Base-by-base conservation (phyloP, 2,329 filamentous ascomycete species). In the Lasiodiplodia gonubiensis region DNA sequence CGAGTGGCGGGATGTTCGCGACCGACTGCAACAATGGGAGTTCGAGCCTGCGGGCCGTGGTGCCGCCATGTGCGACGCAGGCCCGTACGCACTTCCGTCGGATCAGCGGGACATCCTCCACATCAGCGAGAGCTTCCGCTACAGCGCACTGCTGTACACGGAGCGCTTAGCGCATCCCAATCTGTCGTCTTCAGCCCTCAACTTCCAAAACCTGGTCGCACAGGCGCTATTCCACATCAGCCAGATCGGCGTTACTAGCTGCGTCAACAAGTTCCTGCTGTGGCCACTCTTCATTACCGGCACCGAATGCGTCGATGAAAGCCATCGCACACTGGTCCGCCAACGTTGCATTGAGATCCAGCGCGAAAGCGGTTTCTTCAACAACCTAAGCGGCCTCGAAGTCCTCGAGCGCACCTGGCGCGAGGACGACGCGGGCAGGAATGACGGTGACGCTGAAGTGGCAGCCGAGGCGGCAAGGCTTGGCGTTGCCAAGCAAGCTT, bases 211-310 rank as follows among this genome's bases (percentile, higher is more conserved):
- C 71, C 86, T 96, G 23, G 93, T 97, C 66, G 89, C 89, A 74
- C 89, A 92, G 71, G 91, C 94, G 0, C 86, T 97, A 49, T 91
- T 89, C 79, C 94, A 96, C 79, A 92, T 95, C 67, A 90, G 89
- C 7, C 90, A 89, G 64, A 88, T 97, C 46, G 89, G 92, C 69
- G 86, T 89, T 3, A 90, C 86, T 49, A 89, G 87, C 73, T 86
- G 85, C 57, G 89, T 90, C 46, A 91, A 97, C 79, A 96, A 97
- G 75, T 97, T 97, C 77, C 82, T 97, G 11, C 87, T 97, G 10
- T 97, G 94, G 94, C 94, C 94, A 2, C 85, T 97, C 3, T 97
- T 97, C 77, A 90, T 97, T 64, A 89, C 91, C 0, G 94, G 94
- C 23, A 93, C 92, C 25, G 94, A 97, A 81, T 97, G 93, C 73